Conservation (phyloP, 495 filamentous ascomycete genomes). For the Margaritispora aquatica region DNA sequence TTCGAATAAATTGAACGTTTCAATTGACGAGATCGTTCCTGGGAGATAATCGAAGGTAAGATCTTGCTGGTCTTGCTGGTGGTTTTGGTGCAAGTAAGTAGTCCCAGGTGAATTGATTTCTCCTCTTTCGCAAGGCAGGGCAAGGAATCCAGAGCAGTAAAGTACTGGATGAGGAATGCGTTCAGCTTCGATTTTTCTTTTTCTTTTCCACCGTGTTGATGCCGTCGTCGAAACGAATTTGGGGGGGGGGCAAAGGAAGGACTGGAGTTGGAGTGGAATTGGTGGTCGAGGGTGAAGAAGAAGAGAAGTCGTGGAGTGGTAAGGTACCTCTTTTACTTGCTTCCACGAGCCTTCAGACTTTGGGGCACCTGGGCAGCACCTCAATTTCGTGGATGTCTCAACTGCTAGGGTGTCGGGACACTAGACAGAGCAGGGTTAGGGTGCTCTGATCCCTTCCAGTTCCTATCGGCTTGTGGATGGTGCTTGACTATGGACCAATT, state of each 20-base stretch:
- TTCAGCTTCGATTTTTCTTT: not conserved
- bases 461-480: conserved; percentile 5
- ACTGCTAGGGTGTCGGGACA: not conserved
- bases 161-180: not conserved
- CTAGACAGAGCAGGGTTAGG: too few relatives aligned
- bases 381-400: conserved; percentile 3
- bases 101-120: too few relatives aligned
- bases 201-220: not conserved
- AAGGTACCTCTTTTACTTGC: too few relatives aligned
- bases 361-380: too few relatives aligned
- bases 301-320: too few relatives aligned
- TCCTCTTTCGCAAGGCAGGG: too few relatives aligned
- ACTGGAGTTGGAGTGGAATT: not conserved
- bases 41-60: not conserved
- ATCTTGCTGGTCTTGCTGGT: not conserved
- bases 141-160: not conserved
- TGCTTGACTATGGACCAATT: too few relatives aligned
- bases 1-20: not conserved
- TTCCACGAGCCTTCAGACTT: too few relatives aligned
- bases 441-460: not conserved
- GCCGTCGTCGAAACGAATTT: not conserved
- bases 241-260: not conserved
- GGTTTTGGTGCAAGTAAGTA: not conserved
- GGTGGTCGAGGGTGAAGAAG: not conserved
- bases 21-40: not conserved